Evolutionary conservation across 1,284 basidiomycete species (phyloP), one percentile per base, ranked within the genome.

Genomic region (Hortiboletus rubellus): DNA sequence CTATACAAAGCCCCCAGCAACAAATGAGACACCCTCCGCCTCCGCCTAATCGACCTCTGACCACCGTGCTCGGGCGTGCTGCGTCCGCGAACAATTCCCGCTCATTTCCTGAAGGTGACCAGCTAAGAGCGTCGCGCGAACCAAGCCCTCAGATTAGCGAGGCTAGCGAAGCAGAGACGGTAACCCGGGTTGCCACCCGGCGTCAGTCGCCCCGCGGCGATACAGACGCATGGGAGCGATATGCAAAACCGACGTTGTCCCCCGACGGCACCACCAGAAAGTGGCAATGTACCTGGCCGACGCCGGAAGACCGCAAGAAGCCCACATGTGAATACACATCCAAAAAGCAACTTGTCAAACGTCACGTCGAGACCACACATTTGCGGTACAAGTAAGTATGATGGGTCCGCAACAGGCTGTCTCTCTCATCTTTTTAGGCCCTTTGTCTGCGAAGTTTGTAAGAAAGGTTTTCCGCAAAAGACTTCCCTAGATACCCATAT

Each of bases 291-390:
- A 74, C 69, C 50, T 72, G 70, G 72, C 60, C 69, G 34, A 66
- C 72, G 11, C 59, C 69, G n/a, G 72, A 74, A 47, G 73, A 72
- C 33, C 66, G 66, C 50, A 73, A 70, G 51, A 67, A 67, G 42
- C 61, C 66, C 44, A 68, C 58, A 41, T 87, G 86, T 65, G 71
- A 74, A 17, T 88, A 86, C 62, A 70, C 66, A 30, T 78, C 79
- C 22, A 84, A 85, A 65, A 86, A 84, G 66, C 86, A 87, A 67
- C 75, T 86, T 38, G 82, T 88, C 58, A 86, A 86, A 66, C 78
- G 86, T 33, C 86, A 89, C 67, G 77, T 89, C 54, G 80, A 85
- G 68, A 82, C 81, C 14, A 82, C 79, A 31, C 86, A 88, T 66
- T 67, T 89, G 46, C 76, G 79, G 52, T 78, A 82, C 63, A 85